Percentiles rank a stretch among this genome's conserved stretches.
phyloP scores from a whole-genome alignment of 805 yeast species.

The Candida tibetensis region DNA sequence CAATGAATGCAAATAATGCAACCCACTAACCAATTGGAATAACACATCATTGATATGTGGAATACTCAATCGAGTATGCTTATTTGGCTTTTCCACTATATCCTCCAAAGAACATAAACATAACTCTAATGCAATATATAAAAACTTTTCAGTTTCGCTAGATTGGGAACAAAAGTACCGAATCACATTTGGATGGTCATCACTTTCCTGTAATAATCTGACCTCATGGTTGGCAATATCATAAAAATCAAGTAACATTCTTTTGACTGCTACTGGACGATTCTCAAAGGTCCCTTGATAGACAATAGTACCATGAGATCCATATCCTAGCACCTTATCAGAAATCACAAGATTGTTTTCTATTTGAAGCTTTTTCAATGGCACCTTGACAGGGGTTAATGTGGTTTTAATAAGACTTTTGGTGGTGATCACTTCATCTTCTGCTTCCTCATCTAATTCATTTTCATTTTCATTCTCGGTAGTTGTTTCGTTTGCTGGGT shows the following conservation, averaged over 20 bases:
- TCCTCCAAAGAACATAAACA: conserved; percentile 90
- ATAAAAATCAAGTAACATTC: conserved; percentile 90
- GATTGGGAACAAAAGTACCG: conserved; percentile 92
- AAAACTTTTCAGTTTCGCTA: conserved; percentile 65
- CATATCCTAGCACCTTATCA: conserved; percentile 82
- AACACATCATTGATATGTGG: conserved; percentile 52
- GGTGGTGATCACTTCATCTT: conserved; percentile 23
- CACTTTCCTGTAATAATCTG: conserved; percentile 83
- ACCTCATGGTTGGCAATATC: conserved; percentile 95
- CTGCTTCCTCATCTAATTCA: conserved; percentile 8
- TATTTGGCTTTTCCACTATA: conserved; percentile 56
- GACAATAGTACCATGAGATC: conserved; percentile 96
- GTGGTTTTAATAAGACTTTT: conserved; percentile 26
- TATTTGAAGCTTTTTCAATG: conserved; percentile 35
- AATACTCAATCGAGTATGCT: conserved; percentile 35
- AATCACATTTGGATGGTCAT: conserved; percentile 93
- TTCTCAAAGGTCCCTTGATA: conserved; percentile 86
- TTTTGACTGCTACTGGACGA: conserved; percentile 92
- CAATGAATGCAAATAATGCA: conserved; percentile 80
- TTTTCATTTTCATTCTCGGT: conserved; percentile 10
- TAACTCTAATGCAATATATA: conserved; percentile 89
- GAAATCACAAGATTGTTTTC: conserved; percentile 60
- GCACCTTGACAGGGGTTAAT: conserved; percentile 13
- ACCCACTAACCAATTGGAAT: conserved; percentile 77
- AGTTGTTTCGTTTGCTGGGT: conserved; percentile 6